Base-by-base conservation (phyloP, 768 basidiomycete species). In the Hericium coralloides region DNA sequence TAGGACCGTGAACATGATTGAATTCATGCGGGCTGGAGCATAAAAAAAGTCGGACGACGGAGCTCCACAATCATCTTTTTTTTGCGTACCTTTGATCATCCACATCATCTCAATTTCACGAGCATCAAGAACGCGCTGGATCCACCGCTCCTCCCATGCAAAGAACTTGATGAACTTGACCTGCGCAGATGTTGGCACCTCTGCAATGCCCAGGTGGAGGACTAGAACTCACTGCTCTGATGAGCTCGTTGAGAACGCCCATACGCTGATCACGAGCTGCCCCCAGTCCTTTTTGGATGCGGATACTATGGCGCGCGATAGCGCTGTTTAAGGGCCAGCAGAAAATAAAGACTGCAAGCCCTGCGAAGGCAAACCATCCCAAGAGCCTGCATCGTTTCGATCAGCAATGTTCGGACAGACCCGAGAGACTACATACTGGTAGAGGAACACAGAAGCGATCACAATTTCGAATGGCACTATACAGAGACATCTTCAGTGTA, bases 121-220 rank as follows among this genome's bases (percentile, higher is more conserved):
- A 2, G 87, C 80, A 45, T 84, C 82, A 57, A 83, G 65, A 0
- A 77, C 83, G 12, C 82, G 76, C 25, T 78, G 69, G 45, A 88
- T 86, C 90, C 91, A 92, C 12, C 80, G 77, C 41, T 84, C 78
- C 62, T 89, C 87, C 78, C 88, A 90, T 1, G 87, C 87, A 59
- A 90, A 90, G 74, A 90, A 89, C 68, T 90, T 89, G 74, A 88
- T 84, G 64, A 88, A 87, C 68, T 87, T 87, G 56, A 85, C 72
- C 31, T 31, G 31, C 31, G 10, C 31, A 31, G 7, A 9, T 31
- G 10, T 31, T 31, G 31, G 31, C 31, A 31, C 10, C 31, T 31
- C 31, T 31, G 31, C 31, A 9, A 31, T 31, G 31, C 31, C 31
- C 10, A 9, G 8, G 31, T 31, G 31, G 31, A 31, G 10, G 31